Percentiles rank a stretch among this genome's conserved stretches.
Evolutionary conservation across 352 stramenopile species (phyloP).

Genomic region (Hyaloperonospora arabidopsidis): DNA sequence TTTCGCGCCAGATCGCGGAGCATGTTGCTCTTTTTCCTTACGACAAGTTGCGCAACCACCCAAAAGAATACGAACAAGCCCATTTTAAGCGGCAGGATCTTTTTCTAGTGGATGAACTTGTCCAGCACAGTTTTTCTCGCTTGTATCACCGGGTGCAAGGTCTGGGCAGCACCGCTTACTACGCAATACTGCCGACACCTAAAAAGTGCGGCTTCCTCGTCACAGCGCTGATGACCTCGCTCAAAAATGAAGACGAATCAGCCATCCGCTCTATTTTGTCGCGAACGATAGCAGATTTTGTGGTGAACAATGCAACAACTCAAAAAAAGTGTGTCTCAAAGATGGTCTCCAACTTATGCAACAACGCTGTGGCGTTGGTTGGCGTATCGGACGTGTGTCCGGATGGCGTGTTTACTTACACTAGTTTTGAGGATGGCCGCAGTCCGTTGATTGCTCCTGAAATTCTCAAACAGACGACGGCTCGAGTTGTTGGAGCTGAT

Average conservation of each 20-base stretch:
- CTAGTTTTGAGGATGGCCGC: constrained; percentile 2
- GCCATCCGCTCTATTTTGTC: constrained; percentile 43
- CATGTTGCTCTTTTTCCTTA: constrained; percentile 47
- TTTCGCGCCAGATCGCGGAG: constrained; percentile 64
- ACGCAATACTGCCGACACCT: constrained; percentile 42
- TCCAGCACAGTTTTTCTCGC: constrained; percentile 46
- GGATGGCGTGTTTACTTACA: constrained; percentile 1
- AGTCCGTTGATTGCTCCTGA: constrained; percentile 12
- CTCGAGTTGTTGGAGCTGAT: constrained; percentile 42
- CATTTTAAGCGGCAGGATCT: constrained; percentile 80
- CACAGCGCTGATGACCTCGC: constrained; percentile 67
- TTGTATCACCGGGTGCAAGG: constrained; percentile 55
- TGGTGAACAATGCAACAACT: constrained; percentile 32
- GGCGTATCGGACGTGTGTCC: constrained; percentile 11
- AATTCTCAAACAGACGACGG: constrained; percentile 24
- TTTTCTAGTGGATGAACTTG: constrained; percentile 63
- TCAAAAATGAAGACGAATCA: constrained; percentile 54
- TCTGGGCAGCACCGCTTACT: constrained; percentile 53
- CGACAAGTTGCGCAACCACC: constrained; percentile 23
- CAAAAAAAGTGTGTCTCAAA: constrained; percentile 74
- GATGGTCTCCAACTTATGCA: constrained; percentile 72
- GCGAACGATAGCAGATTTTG: constrained; percentile 47
- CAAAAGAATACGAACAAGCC: constrained; percentile 46
- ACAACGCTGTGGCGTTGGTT: constrained; percentile 46
- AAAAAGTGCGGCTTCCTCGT: constrained; percentile 72